These are phyloP conservation scores for Calonectria crousiana DNA, from an alignment of 2,329 filamentous ascomycete genomes.

Conservation along the genomic window DNA sequence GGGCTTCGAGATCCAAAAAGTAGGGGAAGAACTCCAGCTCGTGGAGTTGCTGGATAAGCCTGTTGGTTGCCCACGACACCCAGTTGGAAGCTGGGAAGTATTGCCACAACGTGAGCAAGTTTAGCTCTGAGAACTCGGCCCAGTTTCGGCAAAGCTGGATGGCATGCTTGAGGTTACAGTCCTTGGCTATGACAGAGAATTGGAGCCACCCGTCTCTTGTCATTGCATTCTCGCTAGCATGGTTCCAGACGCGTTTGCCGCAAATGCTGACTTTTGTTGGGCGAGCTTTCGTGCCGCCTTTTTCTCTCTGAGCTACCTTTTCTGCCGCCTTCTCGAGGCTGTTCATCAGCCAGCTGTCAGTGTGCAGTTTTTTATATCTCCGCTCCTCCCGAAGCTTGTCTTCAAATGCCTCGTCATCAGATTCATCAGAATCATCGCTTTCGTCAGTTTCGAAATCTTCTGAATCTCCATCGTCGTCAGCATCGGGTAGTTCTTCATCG, in stretches of 20 bases:
- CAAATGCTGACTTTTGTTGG: conserved; percentile 42
- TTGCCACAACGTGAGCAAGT: conserved; percentile 40
- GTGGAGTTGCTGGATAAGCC: conserved; percentile 41
- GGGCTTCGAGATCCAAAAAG: conserved; percentile 42
- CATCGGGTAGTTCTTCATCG: not conserved
- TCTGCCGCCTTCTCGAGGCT: conserved; percentile 16
- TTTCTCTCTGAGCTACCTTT: not conserved
- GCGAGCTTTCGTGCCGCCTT: not conserved
- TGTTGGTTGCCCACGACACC: conserved; percentile 37
- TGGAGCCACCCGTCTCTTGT: conserved; percentile 48
- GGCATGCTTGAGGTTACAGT: conserved; percentile 44
- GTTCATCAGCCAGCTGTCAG: conserved; percentile 36
- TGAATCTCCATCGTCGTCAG: not conserved
- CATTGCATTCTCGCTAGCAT: conserved; percentile 46
- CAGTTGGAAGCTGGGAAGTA: conserved; percentile 47
- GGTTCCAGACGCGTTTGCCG: conserved; percentile 46
- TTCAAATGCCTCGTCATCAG: not conserved
- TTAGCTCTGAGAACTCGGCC: conserved; percentile 45
- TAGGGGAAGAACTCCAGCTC: conserved; percentile 45
- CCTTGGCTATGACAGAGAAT: conserved; percentile 47
- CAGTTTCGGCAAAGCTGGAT: conserved; percentile 47
- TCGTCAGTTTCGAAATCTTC: conserved; percentile 27
- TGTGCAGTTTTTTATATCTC: conserved; percentile 38
- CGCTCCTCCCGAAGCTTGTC: not conserved
- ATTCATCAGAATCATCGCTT: conserved; percentile 32